phyloP scores from a whole-genome alignment of 179 eudicot species.

The Silene noctiflora region DNA sequence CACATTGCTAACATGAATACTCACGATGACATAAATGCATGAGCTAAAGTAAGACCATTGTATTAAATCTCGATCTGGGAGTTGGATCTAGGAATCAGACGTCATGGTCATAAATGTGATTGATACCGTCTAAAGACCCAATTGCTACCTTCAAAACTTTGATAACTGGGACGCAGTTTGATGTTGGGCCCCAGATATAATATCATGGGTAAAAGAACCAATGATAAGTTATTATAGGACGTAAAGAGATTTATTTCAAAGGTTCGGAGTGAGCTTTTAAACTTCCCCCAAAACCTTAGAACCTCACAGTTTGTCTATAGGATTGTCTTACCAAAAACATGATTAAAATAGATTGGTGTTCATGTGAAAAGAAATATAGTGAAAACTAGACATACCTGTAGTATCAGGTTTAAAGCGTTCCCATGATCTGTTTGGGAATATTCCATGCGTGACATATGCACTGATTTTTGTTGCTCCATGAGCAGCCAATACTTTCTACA shows the following conservation, averaged over 20 bases:
- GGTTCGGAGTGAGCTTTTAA: not conserved
- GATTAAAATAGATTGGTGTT: not conserved
- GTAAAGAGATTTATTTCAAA: not conserved
- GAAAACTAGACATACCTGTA: conserved; percentile 47
- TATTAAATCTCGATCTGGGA: not conserved
- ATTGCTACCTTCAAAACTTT: no score
- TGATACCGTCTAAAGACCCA: no score
- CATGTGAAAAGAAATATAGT: conserved; percentile 1
- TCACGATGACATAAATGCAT: not conserved
- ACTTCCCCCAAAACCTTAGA: not conserved
- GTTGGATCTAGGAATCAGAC: no score
- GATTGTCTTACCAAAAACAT: not conserved
- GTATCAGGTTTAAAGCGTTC: conserved; percentile 76
- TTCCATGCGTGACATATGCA: conserved; percentile 98
- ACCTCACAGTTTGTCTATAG: not conserved
- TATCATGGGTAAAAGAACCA: not conserved
- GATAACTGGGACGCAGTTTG: not conserved
- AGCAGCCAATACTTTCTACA: conserved; percentile 90
- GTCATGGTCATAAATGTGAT: no score
- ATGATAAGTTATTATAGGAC: not conserved
- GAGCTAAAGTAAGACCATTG: not conserved
- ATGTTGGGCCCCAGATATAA: not conserved
- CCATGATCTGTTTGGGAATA: conserved; percentile 88
- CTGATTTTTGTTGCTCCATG: conserved; percentile 91
- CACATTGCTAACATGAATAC: not conserved